Base-by-base conservation (phyloP, 2,329 filamentous ascomycete genomes). In the Sordariomycetes sp. region DNA sequence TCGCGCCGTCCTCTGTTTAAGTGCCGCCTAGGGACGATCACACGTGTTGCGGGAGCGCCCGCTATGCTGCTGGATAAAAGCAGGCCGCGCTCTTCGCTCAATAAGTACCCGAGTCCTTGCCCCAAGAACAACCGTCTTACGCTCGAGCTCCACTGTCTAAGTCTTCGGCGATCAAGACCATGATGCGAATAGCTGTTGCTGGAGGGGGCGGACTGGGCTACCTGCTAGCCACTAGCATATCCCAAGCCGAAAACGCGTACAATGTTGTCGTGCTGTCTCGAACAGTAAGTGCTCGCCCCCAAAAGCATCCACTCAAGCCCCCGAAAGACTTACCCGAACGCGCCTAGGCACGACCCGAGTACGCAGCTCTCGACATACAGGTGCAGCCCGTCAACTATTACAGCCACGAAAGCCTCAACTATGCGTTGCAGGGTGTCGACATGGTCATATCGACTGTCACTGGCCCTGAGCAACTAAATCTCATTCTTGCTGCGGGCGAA, bases 401-500 rank as follows among this genome's bases (percentile, higher is more conserved):
- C 41, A 63, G 75, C 40, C 54, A 66, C 21, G 61, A 68, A 2
- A 68, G 68, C 27, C 66, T 88, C 18, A 64, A 64, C 11, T 85
- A 77, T 50, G 70, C 73, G 8, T 68, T 88, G n/a, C 70, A 70
- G 37, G 83, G 83, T 8, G 70, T 85, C 27, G 79, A 87, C 53
- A 70, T 84, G 9, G 72, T 86, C 45, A 82, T 87, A 36, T 87
- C 82, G 2, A 87, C 82, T 2, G 74, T 87, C 32, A 72, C 71
- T 3, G 80, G 79, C 4, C 59, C 57, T 14, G 64, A 77, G 20
- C 82, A 87, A 50, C 64, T 86, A 29, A 74, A 75, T 40, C 69
- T 87, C 21, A 86, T 87, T 52, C 75, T 82, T 44, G 82, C 82
- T 2, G 80, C 82, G 1, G 72, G 77, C 12, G 61, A 67, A 33